A percentile compares a stretch with the other conserved stretches of the same genome.
phyloP scores from a whole-genome alignment of 1,284 basidiomycete species.

The Rhodotorula glutinis region DNA sequence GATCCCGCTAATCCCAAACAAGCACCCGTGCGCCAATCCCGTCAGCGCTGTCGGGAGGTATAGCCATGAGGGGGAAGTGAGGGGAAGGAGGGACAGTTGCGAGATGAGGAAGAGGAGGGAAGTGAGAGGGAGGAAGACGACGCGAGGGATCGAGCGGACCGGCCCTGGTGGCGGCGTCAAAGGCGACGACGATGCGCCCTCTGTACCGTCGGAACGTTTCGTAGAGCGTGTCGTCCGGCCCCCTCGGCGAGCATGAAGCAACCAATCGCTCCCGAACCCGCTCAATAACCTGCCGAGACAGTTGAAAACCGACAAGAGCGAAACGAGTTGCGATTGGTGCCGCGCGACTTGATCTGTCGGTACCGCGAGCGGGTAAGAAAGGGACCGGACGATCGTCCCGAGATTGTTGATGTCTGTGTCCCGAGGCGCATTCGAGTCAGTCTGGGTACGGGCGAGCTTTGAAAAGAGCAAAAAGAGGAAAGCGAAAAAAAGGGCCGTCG shows the following conservation, averaged over 20 bases:
- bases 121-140: constrained; percentile 30
- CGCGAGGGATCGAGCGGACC: neutral
- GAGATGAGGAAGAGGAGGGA: constrained; percentile 15
- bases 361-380: constrained; percentile 2
- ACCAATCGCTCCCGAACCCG: constrained; percentile 30
- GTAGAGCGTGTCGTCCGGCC: too few species aligned
- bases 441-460: too few species aligned
- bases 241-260: constrained; percentile 10
- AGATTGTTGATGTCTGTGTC: constrained; percentile 37
- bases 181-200: neutral
- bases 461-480: too few species aligned
- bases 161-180: neutral
- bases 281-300: constrained; percentile 31
- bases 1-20: constrained; percentile 30
- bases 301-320: constrained; percentile 39
- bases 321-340: constrained; percentile 34
- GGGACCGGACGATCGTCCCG: constrained; percentile 28
- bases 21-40: constrained; percentile 29
- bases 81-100: constrained; percentile 1
- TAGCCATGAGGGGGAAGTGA: neutral
- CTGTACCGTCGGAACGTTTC: too few species aligned
- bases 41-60: constrained; percentile 30
- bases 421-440: too few species aligned
- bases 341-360: constrained; percentile 6
- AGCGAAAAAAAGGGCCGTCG: neutral